Conservation (phyloP, 176 grass and related monocot genomes). For the Rhynchospora pubera region DNA sequence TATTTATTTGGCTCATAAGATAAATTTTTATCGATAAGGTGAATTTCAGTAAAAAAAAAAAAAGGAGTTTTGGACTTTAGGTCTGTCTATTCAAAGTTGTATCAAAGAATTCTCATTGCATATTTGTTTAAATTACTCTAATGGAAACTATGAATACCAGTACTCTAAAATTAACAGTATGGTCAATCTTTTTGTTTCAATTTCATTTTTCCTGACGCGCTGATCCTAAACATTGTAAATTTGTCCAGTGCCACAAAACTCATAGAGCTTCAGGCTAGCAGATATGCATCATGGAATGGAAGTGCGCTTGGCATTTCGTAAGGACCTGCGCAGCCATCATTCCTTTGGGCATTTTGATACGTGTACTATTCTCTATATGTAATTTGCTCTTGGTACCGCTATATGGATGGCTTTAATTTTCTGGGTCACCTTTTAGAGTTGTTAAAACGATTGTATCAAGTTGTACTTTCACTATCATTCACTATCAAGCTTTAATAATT, state of each 20-base stretch:
- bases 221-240: neutral
- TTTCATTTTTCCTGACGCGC: neutral
- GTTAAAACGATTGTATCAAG: neutral
- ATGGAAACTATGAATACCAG: neutral
- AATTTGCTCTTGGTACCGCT: constrained; percentile 1
- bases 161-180: neutral
- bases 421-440: neutral
- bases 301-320: constrained; percentile 73
- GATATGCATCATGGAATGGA: constrained; percentile 94
- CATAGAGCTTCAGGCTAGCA: constrained; percentile 44
- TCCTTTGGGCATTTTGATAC: constrained; percentile 23
- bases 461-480: neutral
- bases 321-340: constrained; percentile 52
- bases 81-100: neutral
- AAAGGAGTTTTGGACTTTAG: neutral
- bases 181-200: neutral
- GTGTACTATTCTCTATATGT: neutral
- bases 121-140: neutral
- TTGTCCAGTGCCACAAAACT: constrained; percentile 75
- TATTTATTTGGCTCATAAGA: neutral
- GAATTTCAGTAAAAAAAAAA: neutral
- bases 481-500: no score
- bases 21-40: neutral
- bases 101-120: neutral
- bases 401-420: neutral